phyloP scores from a whole-genome alignment of 306 rosid genomes.

The Fagus sylvatica region DNA sequence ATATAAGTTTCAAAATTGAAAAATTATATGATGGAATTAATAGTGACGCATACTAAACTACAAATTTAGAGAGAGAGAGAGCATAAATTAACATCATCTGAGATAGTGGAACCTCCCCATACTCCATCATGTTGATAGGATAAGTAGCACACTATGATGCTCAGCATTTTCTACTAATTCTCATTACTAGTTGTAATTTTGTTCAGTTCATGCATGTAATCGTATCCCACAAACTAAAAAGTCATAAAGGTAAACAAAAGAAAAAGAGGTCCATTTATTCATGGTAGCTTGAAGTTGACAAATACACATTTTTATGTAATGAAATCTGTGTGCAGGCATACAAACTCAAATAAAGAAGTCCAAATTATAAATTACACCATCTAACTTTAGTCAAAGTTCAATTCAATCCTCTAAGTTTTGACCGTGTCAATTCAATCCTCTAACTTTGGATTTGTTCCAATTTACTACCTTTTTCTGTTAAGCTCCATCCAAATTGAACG shows the following conservation, averaged over 20 bases:
- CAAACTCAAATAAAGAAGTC: not conserved
- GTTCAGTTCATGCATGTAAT: slow-evolving; percentile 1
- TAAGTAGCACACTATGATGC: not conserved
- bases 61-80: slow-evolving; percentile 18
- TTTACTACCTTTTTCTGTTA: too few relatives aligned
- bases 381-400: too few relatives aligned
- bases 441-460: too few relatives aligned
- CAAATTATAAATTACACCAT: too few relatives aligned
- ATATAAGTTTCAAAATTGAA: slow-evolving; percentile 16
- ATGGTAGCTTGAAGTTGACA: not conserved
- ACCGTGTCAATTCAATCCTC: too few relatives aligned
- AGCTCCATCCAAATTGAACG: too few relatives aligned
- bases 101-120: slow-evolving; percentile 13
- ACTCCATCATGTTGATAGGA: not conserved
- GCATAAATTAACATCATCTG: slow-evolving; percentile 8
- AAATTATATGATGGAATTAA: slow-evolving; percentile 18
- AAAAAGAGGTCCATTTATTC: not conserved
- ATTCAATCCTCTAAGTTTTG: too few relatives aligned
- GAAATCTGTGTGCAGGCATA: not conserved
- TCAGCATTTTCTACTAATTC: not conserved
- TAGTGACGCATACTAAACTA: slow-evolving; percentile 23
- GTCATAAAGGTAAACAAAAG: not conserved
- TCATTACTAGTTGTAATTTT: not conserved
- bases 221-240: slow-evolving; percentile 6
- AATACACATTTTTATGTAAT: not conserved